Conservation (phyloP, 371 early-diverging fungal species). For the Phascolomyces articulosus region DNA sequence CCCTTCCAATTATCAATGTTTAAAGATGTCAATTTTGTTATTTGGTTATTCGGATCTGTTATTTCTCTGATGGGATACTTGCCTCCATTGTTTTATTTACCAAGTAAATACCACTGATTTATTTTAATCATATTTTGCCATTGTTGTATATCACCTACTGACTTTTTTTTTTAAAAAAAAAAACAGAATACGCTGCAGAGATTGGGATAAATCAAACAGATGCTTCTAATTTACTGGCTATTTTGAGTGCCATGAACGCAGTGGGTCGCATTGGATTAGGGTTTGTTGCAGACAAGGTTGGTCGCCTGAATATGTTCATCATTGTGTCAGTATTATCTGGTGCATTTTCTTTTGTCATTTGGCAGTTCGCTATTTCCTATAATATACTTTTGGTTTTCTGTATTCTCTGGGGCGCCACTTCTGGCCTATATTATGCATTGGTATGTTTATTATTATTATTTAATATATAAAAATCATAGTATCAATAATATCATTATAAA, state of each 20-base stretch:
- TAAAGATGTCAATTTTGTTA: constrained; percentile 25
- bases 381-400: constrained; percentile 52
- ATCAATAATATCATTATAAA: neutral
- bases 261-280: constrained; percentile 72
- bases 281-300: constrained; percentile 60
- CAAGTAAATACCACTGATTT: too few species aligned
- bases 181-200: constrained; percentile 27
- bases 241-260: constrained; percentile 48
- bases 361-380: constrained; percentile 59
- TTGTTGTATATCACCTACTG: too few species aligned
- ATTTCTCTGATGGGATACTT: constrained; percentile 39
- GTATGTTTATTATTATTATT: too few species aligned
- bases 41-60: constrained; percentile 36
- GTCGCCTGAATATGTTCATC: constrained; percentile 51
- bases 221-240: constrained; percentile 32
- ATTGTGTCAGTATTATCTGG: constrained; percentile 33
- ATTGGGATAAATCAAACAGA: constrained; percentile 26
- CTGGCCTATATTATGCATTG: constrained; percentile 41
- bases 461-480: too few species aligned
- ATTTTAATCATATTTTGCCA: too few species aligned
- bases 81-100: constrained; percentile 34
- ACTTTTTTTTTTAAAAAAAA: too few species aligned
- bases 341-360: constrained; percentile 46
- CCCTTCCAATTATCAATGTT: constrained; percentile 33
- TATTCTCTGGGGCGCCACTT: constrained; percentile 49